Percentiles rank a stretch among this genome's conserved stretches.
phyloP scores from a whole-genome alignment of 108 stramenopile genomes.

The Nitzschia sp. region DNA sequence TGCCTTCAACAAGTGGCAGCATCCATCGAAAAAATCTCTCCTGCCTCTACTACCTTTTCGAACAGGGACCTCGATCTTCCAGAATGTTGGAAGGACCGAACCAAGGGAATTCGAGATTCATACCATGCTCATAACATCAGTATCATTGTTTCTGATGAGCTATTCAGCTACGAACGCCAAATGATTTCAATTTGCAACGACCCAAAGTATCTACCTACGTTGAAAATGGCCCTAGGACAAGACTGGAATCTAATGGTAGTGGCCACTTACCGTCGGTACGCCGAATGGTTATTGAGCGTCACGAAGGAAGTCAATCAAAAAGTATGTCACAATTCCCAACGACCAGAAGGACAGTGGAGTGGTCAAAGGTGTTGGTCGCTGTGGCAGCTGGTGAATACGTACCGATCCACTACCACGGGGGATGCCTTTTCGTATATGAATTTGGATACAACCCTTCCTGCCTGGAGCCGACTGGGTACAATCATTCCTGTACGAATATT shows the following conservation, averaged over 20 bases:
- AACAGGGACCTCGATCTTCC: background rate
- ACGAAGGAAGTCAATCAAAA: conserved; percentile 22
- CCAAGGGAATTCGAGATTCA: background rate
- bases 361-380: background rate
- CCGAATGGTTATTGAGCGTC: conserved; percentile 31
- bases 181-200: background rate
- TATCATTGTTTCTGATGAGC: conserved; percentile 26
- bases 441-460: conserved; percentile 7
- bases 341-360: conserved; percentile 1
- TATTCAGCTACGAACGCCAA: conserved; percentile 8
- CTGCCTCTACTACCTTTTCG: background rate
- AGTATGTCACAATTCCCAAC: conserved; percentile 5
- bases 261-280: conserved; percentile 27
- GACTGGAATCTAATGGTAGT: conserved; percentile 27
- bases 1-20: background rate
- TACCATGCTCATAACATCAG: conserved; percentile 12
- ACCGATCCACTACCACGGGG: background rate
- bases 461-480: conserved; percentile 6
- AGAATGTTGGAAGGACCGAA: conserved; percentile 18
- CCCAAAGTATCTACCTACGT: background rate
- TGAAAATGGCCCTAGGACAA: background rate
- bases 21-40: background rate
- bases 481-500: conserved; percentile 1
- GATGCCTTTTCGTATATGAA: conserved; percentile 3
- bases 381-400: background rate